Percentiles rank a stretch among this genome's conserved stretches.
These are phyloP conservation scores for Candida caryicola DNA, from an alignment of 805 yeast genomes.

Conservation along the genomic window DNA sequence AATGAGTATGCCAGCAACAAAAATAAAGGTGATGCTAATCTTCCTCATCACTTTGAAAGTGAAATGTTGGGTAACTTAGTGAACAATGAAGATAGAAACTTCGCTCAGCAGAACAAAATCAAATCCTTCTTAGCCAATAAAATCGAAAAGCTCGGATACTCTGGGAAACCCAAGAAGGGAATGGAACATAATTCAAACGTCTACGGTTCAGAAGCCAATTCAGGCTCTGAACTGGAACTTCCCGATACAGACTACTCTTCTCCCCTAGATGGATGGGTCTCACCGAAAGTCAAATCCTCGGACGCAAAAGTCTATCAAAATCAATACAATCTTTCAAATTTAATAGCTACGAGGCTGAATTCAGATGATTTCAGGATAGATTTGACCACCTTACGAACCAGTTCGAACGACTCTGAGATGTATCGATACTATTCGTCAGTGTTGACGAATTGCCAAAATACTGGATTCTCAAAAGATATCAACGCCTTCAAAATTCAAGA, in stretches of 20 bases:
- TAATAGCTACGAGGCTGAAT: neutral
- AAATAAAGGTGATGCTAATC: neutral
- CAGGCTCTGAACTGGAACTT: neutral
- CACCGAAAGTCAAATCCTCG: neutral
- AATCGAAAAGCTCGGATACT: constrained; percentile 22
- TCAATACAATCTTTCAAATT: constrained; percentile 5
- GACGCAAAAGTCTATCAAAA: constrained; percentile 6
- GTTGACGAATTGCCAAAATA: constrained; percentile 4
- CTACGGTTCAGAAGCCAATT: neutral
- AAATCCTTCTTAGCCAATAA: constrained; percentile 22
- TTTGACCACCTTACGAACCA: neutral
- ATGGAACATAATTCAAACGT: neutral
- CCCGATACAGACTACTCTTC: neutral
- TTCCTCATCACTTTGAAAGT: too few relatives aligned
- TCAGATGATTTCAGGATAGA: neutral
- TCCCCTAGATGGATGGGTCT: neutral
- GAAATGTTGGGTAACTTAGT: neutral
- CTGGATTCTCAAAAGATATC: neutral
- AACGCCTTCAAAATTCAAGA: constrained; percentile 14
- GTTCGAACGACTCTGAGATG: constrained; percentile 11
- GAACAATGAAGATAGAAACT: neutral
- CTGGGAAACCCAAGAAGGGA: constrained; percentile 1
- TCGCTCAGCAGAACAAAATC: constrained; percentile 16
- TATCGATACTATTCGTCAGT: constrained; percentile 13
- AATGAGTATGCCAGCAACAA: neutral